A percentile compares a stretch with the other conserved stretches of the same genome.
phyloP scores from a whole-genome alignment of 257 asterid genomes.

The Eucommia ulmoides region DNA sequence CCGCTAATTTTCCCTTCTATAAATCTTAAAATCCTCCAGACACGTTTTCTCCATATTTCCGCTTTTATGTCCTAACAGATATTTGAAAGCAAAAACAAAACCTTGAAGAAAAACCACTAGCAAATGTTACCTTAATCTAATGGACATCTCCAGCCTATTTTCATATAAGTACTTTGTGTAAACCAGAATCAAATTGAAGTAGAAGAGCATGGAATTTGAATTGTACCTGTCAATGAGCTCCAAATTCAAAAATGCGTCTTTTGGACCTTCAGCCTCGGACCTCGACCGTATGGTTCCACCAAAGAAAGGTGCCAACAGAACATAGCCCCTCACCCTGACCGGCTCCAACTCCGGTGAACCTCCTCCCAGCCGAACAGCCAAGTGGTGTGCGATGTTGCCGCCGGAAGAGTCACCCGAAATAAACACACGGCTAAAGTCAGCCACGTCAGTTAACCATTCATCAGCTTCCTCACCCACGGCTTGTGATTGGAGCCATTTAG shows the following conservation, averaged over 20 bases:
- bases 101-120: too few relatives aligned
- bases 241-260: neutral
- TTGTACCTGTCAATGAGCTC: neutral
- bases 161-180: too few relatives aligned
- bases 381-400: neutral
- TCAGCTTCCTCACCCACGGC: neutral
- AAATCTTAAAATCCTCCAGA: too few relatives aligned
- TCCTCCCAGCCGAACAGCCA: neutral
- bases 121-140: too few relatives aligned
- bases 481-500: neutral
- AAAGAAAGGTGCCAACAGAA: neutral
- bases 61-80: too few relatives aligned
- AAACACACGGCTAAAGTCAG: neutral
- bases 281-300: neutral
- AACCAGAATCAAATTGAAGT: neutral
- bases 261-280: neutral
- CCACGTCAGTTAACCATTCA: neutral
- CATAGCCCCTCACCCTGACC: neutral
- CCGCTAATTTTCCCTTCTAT: too few relatives aligned
- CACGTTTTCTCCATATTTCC: too few relatives aligned
- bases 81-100: too few relatives aligned
- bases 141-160: too few relatives aligned
- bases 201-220: neutral
- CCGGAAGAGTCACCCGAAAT: neutral
- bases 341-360: neutral